These are phyloP conservation scores for Mitragyna speciosa DNA, from an alignment of 257 asterid species.

Conservation along the genomic window DNA sequence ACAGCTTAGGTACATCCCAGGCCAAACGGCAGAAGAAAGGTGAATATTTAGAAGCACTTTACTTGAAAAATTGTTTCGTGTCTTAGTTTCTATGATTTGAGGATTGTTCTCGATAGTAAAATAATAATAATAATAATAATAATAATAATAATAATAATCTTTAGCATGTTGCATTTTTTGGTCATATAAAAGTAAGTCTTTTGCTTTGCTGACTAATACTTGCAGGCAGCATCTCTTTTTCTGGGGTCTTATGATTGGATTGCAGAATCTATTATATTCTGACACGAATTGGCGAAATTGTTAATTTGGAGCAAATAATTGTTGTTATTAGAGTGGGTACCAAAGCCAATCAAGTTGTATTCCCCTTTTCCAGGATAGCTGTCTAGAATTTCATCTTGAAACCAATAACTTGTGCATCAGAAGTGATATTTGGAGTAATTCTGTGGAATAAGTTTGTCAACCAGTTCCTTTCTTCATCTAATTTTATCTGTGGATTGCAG, in stretches of 20 bases:
- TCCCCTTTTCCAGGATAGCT: neutral
- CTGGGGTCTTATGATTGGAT: neutral
- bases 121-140: no score
- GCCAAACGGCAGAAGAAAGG: neutral
- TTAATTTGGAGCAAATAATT: neutral
- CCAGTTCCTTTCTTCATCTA: neutral
- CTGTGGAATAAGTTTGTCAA: neutral
- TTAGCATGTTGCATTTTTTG: neutral
- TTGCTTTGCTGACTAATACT: neutral
- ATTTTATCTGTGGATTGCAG: neutral
- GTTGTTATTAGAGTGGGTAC: neutral
- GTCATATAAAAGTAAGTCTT: neutral
- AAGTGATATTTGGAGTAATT: neutral
- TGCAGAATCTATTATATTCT: neutral
- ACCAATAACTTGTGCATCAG: neutral
- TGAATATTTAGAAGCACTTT: neutral
- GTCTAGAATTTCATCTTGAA: neutral
- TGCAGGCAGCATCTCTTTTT: neutral
- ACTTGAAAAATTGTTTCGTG: neutral
- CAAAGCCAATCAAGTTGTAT: neutral
- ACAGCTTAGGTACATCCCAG: neutral
- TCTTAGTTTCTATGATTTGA: neutral
- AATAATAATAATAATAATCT: no score
- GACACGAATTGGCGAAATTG: neutral
- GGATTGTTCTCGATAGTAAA: neutral